Evolutionary conservation across 2,329 filamentous ascomycete genomes (phyloP), one percentile per base, ranked within the genome.

Genomic region (Ciborinia camelliae): DNA sequence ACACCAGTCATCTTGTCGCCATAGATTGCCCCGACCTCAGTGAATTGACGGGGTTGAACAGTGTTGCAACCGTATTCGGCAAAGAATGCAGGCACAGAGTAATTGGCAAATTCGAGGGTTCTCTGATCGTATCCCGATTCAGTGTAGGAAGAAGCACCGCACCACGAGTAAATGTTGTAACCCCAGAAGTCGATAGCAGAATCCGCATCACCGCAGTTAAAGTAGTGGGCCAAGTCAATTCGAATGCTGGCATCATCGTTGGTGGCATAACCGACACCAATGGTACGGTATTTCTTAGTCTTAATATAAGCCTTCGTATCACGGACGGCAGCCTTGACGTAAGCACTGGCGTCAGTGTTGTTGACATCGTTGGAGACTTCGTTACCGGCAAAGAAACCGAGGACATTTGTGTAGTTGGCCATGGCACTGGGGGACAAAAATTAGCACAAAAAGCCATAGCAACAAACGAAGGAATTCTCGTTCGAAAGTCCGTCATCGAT

Each of bases 111-210:
- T 80, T 97, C 94, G 70, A 91, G 78, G 71, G 92, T 92, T 77
- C 94, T 90, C 64, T 87, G 83, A 69, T 89, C 82, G 80, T 93
- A 99, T 63, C 92, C 91, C 4, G 95, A 97, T 66, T 82, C 75
- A 43, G 82, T 75, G 81, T 90, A 95, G 73, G 82, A 86, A 75
- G 91, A 96, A 72, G 93, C 78, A 71, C 94, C 95, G 77, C 95
- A 99, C 95, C 95, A 99, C 62, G 93, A 96, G 85, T 99, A 99
- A 81, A 98, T 97, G 84, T 99, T 99, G 89, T 98, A 98, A 66
- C 95, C 95, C 91, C 93, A 99, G 83, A 96, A 98, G 79, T 99
- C 95, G 70, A 98, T 97, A 67, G 90, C 78, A 74, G 79, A 79
- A 10, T 81, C 80, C 41, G 81, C 76, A 67, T 86, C 78, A 67